Base-by-base conservation (phyloP, 2,329 filamentous ascomycete species). In the Trichoderma sp. region DNA sequence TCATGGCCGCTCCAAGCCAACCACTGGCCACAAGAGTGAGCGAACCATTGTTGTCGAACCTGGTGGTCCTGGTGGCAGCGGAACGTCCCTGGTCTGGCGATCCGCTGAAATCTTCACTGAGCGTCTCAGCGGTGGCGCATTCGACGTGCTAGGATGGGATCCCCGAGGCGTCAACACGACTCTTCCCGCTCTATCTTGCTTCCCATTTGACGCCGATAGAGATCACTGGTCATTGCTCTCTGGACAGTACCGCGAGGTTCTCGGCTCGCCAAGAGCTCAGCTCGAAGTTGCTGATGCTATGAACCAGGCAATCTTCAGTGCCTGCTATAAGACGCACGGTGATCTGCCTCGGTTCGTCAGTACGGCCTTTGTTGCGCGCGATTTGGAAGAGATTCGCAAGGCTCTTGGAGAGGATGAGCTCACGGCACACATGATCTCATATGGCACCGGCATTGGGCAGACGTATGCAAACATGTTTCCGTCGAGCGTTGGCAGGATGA, bases 91-190 rank as follows among this genome's bases (percentile, higher is more conserved):
- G 53, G 83, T 81, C 3, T 88, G 85, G 85, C 78, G 82, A 6
- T 77, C 77, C 0, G 84, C 82, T 4, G 83, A 87, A 74, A 71
- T 76, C 0, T 75, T 86, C 45, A 84, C 85, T 4, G 78, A 83
- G 73, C 84, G 85, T 3, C 79, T 89, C 14, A 87, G 86, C 74
- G 83, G 83, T 38, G 82, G 84, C 27, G 79, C 81, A 27, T 87
- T 85, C 27, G 87, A 89, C 75, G 85, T 89, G 6, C 79, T 90
- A 16, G 87, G 87, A n/a, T 89, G 87, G 85, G 88, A 90, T 69
- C 88, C 88, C n/a, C 85, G 88, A 4, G 88, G 88, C 2, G 86
- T 89, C 71, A 89, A 89, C 77, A 79, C 82, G 1, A 86, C 87
- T 1, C 84, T 84, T 7, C 88, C 88, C 0, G 79, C 84, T 4